phyloP scores from a whole-genome alignment of 225 moss, liverwort and hornwort genomes.

The Takakia lepidozioides region DNA sequence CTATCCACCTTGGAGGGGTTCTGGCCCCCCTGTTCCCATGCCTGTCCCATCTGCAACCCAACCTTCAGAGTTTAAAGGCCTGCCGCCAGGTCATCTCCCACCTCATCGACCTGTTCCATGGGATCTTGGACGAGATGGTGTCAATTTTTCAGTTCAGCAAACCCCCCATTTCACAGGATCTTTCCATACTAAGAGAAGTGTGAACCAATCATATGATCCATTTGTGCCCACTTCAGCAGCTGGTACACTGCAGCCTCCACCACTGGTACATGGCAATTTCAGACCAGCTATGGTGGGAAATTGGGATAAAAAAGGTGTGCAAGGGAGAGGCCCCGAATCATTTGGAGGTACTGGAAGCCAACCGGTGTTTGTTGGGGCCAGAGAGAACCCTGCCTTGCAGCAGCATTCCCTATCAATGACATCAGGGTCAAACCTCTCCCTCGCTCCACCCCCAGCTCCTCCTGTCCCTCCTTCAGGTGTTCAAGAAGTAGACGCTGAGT shows the following conservation, averaged over 20 bases:
- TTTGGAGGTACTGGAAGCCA: too few relatives aligned
- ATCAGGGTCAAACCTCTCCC: background rate
- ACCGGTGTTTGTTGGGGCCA: too few relatives aligned
- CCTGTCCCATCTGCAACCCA: too few relatives aligned
- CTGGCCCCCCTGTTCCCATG: too few relatives aligned
- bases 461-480: background rate
- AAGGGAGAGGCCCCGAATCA: too few relatives aligned
- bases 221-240: conserved; percentile 3
- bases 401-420: background rate
- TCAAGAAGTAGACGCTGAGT: conserved; percentile 20
- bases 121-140: too few relatives aligned
- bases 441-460: background rate
- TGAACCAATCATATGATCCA: conserved; percentile 1
- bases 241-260: background rate
- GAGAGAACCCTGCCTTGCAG: conserved; percentile 6
- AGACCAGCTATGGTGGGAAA: background rate
- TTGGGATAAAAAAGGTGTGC: background rate
- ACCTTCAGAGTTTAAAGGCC: too few relatives aligned
- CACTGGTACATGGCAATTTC: background rate
- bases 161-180: too few relatives aligned
- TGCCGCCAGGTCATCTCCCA: conserved; percentile 1
- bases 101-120: background rate
- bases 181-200: conserved; percentile 2
- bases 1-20: background rate
- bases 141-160: too few relatives aligned